A percentile compares a stretch with the other conserved stretches of the same genome.
phyloP scores from a whole-genome alignment of 1,284 basidiomycete genomes.

The Psilocybe mexicana region DNA sequence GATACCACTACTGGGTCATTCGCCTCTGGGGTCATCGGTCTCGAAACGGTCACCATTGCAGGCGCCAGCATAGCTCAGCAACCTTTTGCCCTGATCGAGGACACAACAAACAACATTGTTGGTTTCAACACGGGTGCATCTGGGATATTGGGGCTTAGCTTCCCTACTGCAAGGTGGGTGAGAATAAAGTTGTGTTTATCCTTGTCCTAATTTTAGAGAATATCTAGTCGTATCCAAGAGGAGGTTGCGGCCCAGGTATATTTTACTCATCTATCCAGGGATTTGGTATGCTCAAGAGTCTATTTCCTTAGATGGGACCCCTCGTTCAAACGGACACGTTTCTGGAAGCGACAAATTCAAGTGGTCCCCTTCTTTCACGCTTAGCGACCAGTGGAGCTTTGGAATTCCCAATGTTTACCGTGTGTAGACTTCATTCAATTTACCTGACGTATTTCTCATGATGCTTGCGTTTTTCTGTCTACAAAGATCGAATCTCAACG shows the following conservation, averaged over 20 bases:
- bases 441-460: background rate
- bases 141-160: slow-evolving; percentile 59
- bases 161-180: slow-evolving; percentile 37
- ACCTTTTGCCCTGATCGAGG: slow-evolving; percentile 51
- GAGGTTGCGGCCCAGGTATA: slow-evolving; percentile 18
- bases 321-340: slow-evolving; percentile 38
- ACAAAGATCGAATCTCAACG: slow-evolving; percentile 44
- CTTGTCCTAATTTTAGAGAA: slow-evolving; percentile 1
- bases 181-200: background rate
- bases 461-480: background rate
- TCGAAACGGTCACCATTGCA: slow-evolving; percentile 44
- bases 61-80: slow-evolving; percentile 44
- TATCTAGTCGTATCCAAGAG: slow-evolving; percentile 24
- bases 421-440: slow-evolving; percentile 16
- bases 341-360: slow-evolving; percentile 36
- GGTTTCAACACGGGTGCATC: slow-evolving; percentile 38
- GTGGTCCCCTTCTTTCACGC: slow-evolving; percentile 49
- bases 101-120: slow-evolving; percentile 49
- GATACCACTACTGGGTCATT: slow-evolving; percentile 56
- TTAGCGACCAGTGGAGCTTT: slow-evolving; percentile 43
- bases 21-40: slow-evolving; percentile 51
- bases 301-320: slow-evolving; percentile 12
- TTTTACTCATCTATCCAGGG: background rate
- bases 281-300: background rate
- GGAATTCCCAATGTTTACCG: slow-evolving; percentile 46